Conservation (phyloP, 2,329 filamentous ascomycete genomes). For the Fusarium nematophilum region DNA sequence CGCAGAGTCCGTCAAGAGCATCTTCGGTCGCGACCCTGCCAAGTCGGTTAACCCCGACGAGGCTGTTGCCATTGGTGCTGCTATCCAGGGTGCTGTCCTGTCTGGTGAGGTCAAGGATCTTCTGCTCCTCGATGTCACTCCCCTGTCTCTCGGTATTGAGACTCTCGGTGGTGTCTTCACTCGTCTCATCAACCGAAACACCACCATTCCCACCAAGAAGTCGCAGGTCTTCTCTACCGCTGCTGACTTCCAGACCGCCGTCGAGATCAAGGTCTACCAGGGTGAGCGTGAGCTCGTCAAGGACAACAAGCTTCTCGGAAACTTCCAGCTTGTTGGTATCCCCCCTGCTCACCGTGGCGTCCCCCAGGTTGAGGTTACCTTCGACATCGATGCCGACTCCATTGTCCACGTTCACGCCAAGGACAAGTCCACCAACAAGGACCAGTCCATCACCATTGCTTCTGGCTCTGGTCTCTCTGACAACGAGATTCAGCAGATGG, state of each 20-base stretch:
- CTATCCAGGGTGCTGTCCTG: slow-evolving; percentile 96
- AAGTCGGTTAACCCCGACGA: slow-evolving; percentile 99
- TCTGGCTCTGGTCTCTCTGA: slow-evolving; percentile 97
- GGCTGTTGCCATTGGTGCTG: slow-evolving; percentile 96
- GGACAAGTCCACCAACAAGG: slow-evolving; percentile 99
- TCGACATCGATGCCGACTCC: slow-evolving; percentile 97
- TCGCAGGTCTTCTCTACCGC: slow-evolving; percentile 98
- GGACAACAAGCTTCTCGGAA: slow-evolving; percentile 98
- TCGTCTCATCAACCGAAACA: slow-evolving; percentile 98
- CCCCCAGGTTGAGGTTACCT: slow-evolving; percentile 96
- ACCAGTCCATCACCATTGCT: slow-evolving; percentile 98
- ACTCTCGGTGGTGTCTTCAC: slow-evolving; percentile 98
- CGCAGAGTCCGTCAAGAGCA: slow-evolving; percentile 92
- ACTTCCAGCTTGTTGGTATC: slow-evolving; percentile 99
- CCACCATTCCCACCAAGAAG: slow-evolving; percentile 99
- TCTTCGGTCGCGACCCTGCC: slow-evolving; percentile 95
- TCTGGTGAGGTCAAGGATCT: slow-evolving; percentile 97
- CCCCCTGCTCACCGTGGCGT: slow-evolving; percentile 96
- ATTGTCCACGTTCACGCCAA: slow-evolving; percentile 98
- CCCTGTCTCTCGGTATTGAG: slow-evolving; percentile 97
- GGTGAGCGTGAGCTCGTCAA: slow-evolving; percentile 98
- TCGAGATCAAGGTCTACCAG: slow-evolving; percentile 99
- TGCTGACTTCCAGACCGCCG: slow-evolving; percentile 97
- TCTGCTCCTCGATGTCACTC: slow-evolving; percentile 93
- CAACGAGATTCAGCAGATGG: slow-evolving; percentile 95